Evolutionary conservation across 331 rosid genomes (phyloP).

Genomic region (Arachis monticola): DNA sequence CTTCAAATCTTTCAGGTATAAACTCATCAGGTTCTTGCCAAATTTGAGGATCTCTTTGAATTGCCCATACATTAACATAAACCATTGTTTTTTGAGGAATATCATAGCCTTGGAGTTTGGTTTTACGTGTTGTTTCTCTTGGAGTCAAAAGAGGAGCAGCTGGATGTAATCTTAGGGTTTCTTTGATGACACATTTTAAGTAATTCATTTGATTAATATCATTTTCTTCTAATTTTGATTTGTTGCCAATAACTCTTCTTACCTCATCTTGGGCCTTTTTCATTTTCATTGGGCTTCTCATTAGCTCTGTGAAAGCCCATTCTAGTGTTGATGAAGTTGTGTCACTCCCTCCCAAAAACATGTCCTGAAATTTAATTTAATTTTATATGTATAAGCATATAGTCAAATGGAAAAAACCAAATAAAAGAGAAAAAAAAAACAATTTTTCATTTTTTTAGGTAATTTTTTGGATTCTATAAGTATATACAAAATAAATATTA

Average conservation of each 20-base stretch:
- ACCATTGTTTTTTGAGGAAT: constrained; percentile 56
- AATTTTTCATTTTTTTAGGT: neutral
- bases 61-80: constrained; percentile 54
- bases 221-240: constrained; percentile 31
- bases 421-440: neutral
- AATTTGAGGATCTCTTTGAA: constrained; percentile 58
- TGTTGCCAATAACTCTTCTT: constrained; percentile 29
- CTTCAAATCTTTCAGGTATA: constrained; percentile 61
- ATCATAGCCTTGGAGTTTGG: constrained; percentile 44
- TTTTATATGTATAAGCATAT: too few species aligned
- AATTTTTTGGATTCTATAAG: too few species aligned
- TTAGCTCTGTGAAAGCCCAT: constrained; percentile 58
- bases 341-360: constrained; percentile 44
- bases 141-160: constrained; percentile 34
- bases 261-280: constrained; percentile 60
- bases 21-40: constrained; percentile 67
- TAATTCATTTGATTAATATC: constrained; percentile 35
- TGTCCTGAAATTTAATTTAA: constrained; percentile 33
- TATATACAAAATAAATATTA: neutral
- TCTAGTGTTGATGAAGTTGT: constrained; percentile 48
- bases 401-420: too few species aligned
- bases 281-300: constrained; percentile 46
- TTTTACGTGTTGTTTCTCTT: constrained; percentile 27
- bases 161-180: constrained; percentile 39
- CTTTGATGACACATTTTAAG: constrained; percentile 38